Base-by-base conservation (phyloP, 129 eudicot genomes). In the Flaveria robusta region DNA sequence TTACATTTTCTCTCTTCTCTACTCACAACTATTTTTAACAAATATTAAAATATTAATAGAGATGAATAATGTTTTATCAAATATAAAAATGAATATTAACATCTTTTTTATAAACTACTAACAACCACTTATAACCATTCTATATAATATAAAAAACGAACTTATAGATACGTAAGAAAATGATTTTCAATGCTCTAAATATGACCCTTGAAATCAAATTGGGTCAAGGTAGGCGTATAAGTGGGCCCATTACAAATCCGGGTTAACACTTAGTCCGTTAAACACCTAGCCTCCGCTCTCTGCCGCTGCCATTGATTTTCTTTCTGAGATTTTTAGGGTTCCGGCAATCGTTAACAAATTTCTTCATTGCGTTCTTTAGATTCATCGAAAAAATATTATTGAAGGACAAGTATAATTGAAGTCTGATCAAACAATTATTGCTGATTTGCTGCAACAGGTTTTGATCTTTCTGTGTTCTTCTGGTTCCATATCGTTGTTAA, bases 361-460 rank as follows among this genome's bases (percentile, higher is more conserved):
- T 24, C 24, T 70, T 26, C 16, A 70, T 49, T 49, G 58, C 55
- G 55, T 49, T 15, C 55, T 2, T 26, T 18, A 8, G 13, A 43
- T 43, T 43, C 58, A 45, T 34, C 39, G 39, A 34, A 34, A 34
- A 0, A 43, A 10, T 10, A 43, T 43, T n/a, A 52, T 18, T 9
- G 22, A 43, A 31, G 1, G 18, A 52, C 34, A n/a, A 6, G 39
- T 56, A 8, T 16, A 15, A 56, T 5, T 58, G 41, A 59, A 23
- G 42, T 41, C 26, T 26, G n/a, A 74, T 74, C 56, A 2, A 42
- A 43, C 70, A 18, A 41, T 60, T 45, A 59, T 60, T 62, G 58
- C 26, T 74, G 9, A 56, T 56, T 56, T 22, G 1, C 4, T 9
- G 52, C 15, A 41, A 74, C 69, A 74, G 78, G 78, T 74, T 74